These are phyloP conservation scores for Salvia sclarea DNA, from an alignment of 305 asterid species.

Conservation along the genomic window DNA sequence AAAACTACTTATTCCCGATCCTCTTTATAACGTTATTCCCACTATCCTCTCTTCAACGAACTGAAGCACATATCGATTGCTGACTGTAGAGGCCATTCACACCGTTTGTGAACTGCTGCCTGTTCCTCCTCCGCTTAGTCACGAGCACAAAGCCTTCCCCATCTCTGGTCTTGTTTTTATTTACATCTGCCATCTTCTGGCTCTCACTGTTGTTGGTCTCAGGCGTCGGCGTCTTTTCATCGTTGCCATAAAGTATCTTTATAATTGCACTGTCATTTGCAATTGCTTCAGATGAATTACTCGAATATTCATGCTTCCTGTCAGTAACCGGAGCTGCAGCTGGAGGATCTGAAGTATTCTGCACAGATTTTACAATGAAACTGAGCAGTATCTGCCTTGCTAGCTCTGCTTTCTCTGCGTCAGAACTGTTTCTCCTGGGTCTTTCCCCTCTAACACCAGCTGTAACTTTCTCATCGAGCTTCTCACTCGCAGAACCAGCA, in stretches of 20 bases:
- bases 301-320: constrained; percentile 54
- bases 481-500: constrained; percentile 48
- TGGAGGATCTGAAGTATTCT: constrained; percentile 60
- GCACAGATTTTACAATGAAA: constrained; percentile 92
- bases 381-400: constrained; percentile 95
- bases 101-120: constrained; percentile 70
- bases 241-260: constrained; percentile 67
- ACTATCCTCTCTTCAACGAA: constrained; percentile 51
- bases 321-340: constrained; percentile 41
- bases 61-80: constrained; percentile 87
- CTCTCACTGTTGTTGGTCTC: constrained; percentile 39
- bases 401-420: constrained; percentile 81
- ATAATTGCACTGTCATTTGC: constrained; percentile 82
- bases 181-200: constrained; percentile 39
- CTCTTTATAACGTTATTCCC: constrained; percentile 11
- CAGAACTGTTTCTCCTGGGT: constrained; percentile 53
- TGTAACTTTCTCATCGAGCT: constrained; percentile 44
- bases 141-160: constrained; percentile 95
- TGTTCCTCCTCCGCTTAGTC: constrained; percentile 79
- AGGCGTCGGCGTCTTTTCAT: constrained; percentile 42
- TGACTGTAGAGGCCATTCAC: constrained; percentile 69
- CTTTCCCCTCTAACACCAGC: constrained; percentile 45
- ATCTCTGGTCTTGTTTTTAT: constrained; percentile 53
- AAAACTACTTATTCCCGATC: constrained; percentile 9
- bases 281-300: constrained; percentile 70